Percentiles rank a stretch among this genome's conserved stretches.
Conservation (phyloP, 345 rosid species). For the Microthlaspi erraticum region DNA sequence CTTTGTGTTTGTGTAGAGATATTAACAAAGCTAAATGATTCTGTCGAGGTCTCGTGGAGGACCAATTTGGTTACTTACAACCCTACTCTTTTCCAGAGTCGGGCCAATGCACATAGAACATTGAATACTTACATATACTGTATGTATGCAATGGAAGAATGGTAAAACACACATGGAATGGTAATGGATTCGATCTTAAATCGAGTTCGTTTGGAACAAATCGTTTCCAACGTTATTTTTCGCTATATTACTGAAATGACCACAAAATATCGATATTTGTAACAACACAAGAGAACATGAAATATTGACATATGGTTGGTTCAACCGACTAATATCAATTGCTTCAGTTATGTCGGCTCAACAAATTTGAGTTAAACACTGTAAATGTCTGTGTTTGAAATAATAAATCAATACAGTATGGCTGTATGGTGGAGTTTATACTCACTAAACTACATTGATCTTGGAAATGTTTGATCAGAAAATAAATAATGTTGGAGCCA, state of each 20-base stretch:
- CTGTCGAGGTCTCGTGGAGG: slow-evolving; percentile 37
- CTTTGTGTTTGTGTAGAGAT: slow-evolving; percentile 33
- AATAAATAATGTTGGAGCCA: not conserved
- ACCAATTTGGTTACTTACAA: slow-evolving; percentile 27
- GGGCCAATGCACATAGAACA: slow-evolving; percentile 4
- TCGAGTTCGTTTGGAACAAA: not conserved
- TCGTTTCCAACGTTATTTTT: not conserved
- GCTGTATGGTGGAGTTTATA: too few relatives aligned
- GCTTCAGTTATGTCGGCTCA: slow-evolving; percentile 26
- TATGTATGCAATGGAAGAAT: slow-evolving; percentile 7
- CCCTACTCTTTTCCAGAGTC: slow-evolving; percentile 13
- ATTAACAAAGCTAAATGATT: slow-evolving; percentile 38
- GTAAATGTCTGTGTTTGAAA: not conserved
- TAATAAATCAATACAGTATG: not conserved
- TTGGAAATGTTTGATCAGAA: slow-evolving; percentile 1
- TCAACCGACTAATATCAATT: slow-evolving; percentile 13
- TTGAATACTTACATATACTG: not conserved
- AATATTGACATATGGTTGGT: slow-evolving; percentile 30
- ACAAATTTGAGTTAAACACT: not conserved
- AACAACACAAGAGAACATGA: slow-evolving; percentile 10
- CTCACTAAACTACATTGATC: not conserved
- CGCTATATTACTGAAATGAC: not conserved
- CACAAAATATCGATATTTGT: not conserved
- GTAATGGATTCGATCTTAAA: not conserved
- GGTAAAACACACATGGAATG: not conserved